Evolutionary conservation across 495 filamentous ascomycete genomes (phyloP).

Genomic region (Zalerion maritima): DNA sequence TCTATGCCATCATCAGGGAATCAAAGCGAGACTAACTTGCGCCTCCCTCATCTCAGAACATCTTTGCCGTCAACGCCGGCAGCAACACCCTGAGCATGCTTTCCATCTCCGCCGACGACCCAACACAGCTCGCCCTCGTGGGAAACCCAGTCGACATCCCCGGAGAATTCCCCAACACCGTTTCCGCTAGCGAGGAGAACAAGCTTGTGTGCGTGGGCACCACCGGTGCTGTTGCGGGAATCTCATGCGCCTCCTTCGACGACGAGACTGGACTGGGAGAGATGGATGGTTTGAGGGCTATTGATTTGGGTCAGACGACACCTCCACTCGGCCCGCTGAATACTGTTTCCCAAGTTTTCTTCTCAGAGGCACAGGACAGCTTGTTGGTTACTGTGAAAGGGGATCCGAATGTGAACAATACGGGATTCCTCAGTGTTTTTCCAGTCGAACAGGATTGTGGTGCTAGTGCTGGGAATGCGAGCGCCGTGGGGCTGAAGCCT

Average conservation of each 20-base stretch:
- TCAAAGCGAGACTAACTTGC: no score
- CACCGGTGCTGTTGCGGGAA: conserved; percentile 35
- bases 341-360: conserved; percentile 40
- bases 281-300: conserved; percentile 27
- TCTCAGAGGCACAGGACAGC: conserved; percentile 33
- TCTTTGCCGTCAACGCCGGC: conserved; percentile 48
- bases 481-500: no score
- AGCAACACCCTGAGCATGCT: conserved; percentile 43
- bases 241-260: conserved; percentile 35
- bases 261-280: conserved; percentile 21
- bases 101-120: conserved; percentile 28
- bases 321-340: conserved; percentile 40
- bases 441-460: conserved; percentile 17
- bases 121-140: conserved; percentile 28
- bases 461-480: conserved; percentile 12
- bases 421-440: conserved; percentile 38
- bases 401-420: conserved; percentile 32
- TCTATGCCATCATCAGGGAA: no score
- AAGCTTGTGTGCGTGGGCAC: conserved; percentile 38
- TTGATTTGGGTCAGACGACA: conserved; percentile 33
- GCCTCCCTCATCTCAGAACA: conserved; percentile 10
- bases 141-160: conserved; percentile 27
- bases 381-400: conserved; percentile 45
- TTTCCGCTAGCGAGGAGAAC: conserved; percentile 33
- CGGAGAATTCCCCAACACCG: conserved; percentile 43